Evolutionary conservation across 495 filamentous ascomycete genomes (phyloP), one percentile per base, ranked within the genome.

Genomic region (Penicillium tannophilum): DNA sequence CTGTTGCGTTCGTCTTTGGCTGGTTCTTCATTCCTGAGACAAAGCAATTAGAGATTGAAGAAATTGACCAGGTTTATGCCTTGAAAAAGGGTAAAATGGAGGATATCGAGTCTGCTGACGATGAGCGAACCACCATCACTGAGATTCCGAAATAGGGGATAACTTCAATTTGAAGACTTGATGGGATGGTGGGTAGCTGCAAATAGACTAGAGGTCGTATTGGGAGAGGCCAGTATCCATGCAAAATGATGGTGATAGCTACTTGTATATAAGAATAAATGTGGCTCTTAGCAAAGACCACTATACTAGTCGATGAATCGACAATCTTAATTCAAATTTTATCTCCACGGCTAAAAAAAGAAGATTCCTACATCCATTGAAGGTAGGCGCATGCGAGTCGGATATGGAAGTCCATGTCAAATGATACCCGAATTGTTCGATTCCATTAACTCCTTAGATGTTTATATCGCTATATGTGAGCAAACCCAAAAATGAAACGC

Each of bases 21-120:
- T 62, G 47, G 33, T 62, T 62, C 31, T 60, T 55, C 24, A 59
- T 65, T 28, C 59, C 63, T 1, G 63, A 65, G 47, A 60, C 59
- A 3, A 39, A 41, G 12, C 48, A 53, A 6, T 14, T 59, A 45
- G 59, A 56, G 19, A 46, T 65, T 14, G 63, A 62, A 19, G 63
- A 65, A 2, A 62, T 65, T 36, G 63, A 62, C 41, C 43, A 42
- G 19, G 23, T 57, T 24, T 60, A 62, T 45, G 47, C 30, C 10
- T 4, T 43, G 41, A 24, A 49, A 1, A 1, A 0, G 7, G 24
- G 46, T 6, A 23, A 47, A 9, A 6, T 35, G 7, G 49, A 53
- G 35, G 20, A 39, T 4, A 16, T 59, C 26, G 56, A 63, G 24
- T 28, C 19, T 17, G 28, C 3, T 43, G 52, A 49, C 9, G 19